Conservation (phyloP, 1,139 yeast genomes). For the Wickerhamomyces sp. region DNA sequence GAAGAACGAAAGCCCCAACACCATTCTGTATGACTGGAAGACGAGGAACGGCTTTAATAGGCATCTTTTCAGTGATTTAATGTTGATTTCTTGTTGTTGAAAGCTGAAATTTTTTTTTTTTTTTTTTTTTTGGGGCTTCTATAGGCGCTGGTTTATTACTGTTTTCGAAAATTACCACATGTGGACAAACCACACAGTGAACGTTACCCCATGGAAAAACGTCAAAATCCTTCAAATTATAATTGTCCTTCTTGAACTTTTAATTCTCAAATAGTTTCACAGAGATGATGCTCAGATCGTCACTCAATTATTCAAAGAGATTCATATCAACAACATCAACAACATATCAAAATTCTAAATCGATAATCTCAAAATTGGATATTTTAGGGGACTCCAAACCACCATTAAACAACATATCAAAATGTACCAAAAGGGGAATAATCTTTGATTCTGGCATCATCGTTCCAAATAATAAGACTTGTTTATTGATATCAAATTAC, state of each 20-base stretch:
- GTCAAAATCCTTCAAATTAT: too few species aligned
- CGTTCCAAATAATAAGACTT: constrained; percentile 43
- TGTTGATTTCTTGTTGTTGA: neutral
- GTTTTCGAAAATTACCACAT: neutral
- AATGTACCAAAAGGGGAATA: constrained; percentile 41
- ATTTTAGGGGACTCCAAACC: constrained; percentile 31
- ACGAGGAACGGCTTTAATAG: constrained; percentile 33
- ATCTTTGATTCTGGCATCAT: constrained; percentile 40
- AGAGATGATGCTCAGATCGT: too few species aligned
- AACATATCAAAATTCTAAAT: constrained; percentile 5
- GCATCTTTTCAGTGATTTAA: constrained; percentile 13
- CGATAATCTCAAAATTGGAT: constrained; percentile 30
- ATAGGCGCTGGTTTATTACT: neutral
- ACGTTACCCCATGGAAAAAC: too few species aligned
- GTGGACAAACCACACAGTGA: neutral
- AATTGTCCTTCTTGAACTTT: too few species aligned
- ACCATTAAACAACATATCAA: constrained; percentile 41
- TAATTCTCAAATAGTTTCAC: too few species aligned
- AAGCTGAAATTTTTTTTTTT: neutral
- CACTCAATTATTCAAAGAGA: too few species aligned
- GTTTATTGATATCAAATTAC: constrained; percentile 57
- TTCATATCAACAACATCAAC: too few species aligned
- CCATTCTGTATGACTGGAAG: constrained; percentile 45
- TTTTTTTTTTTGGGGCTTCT: neutral
- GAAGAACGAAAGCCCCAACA: constrained; percentile 42